Evolutionary conservation across 176 grass and related monocot species (phyloP).

Genomic region (Bothriochloa decipiens): DNA sequence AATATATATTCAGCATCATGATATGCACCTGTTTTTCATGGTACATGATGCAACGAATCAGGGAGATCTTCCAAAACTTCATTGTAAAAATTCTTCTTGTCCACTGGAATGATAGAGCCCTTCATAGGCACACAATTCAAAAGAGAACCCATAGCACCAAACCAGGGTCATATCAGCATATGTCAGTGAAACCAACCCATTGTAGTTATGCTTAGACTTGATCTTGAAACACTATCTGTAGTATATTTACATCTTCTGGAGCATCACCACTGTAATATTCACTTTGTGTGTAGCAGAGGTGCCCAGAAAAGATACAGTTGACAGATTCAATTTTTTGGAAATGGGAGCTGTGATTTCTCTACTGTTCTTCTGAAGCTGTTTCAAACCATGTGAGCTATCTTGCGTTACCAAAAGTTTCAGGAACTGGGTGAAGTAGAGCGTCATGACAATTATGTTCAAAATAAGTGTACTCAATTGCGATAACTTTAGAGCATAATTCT

Average conservation of each 20-base stretch:
- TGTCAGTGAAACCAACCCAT: background rate
- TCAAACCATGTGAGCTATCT: slow-evolving; percentile 16
- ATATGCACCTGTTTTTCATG: slow-evolving; percentile 25
- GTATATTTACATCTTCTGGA: slow-evolving; percentile 21
- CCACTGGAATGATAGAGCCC: background rate
- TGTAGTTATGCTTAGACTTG: background rate
- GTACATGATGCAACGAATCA: background rate
- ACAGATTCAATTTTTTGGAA: background rate
- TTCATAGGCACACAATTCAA: background rate
- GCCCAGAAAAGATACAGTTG: background rate
- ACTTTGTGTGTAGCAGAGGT: background rate
- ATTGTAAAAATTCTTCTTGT: background rate
- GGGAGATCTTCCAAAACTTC: background rate
- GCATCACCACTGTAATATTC: background rate
- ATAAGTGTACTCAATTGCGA: background rate
- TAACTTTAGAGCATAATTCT: background rate
- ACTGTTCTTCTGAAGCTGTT: background rate
- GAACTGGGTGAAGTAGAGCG: slow-evolving; percentile 2
- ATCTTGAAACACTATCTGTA: background rate
- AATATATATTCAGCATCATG: background rate
- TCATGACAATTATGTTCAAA: background rate
- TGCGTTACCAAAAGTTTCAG: background rate
- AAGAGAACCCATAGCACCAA: background rate
- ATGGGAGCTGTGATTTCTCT: background rate
- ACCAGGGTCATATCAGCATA: background rate